Percentiles rank a stretch among this genome's conserved stretches.
phyloP scores from a whole-genome alignment of 192 early-diverging fungal genomes.

The Spinellus fusiger region DNA sequence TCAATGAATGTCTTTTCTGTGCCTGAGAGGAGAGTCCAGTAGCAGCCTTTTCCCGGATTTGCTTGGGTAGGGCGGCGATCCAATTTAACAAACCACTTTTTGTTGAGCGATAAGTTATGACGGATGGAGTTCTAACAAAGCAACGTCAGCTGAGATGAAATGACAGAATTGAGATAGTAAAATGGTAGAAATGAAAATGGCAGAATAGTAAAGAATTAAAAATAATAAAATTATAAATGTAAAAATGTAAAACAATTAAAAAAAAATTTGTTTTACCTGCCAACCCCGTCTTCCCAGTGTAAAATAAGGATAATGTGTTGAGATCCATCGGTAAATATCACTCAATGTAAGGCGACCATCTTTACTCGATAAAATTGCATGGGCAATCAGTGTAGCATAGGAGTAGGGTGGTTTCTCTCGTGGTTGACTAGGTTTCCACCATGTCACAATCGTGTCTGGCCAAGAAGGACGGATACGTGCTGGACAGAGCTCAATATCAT shows the following conservation, averaged over 20 bases:
- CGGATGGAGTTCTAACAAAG: slow-evolving; percentile 79
- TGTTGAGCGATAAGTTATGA: slow-evolving; percentile 84
- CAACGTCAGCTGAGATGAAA: neutral
- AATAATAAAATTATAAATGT: neutral
- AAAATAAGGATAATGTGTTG: slow-evolving; percentile 63
- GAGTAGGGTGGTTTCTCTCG: slow-evolving; percentile 62
- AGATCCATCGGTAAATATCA: slow-evolving; percentile 83
- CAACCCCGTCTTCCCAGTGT: slow-evolving; percentile 62
- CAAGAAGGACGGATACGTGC: slow-evolving; percentile 5
- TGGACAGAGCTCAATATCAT: slow-evolving; percentile 15
- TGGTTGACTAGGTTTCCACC: slow-evolving; percentile 21
- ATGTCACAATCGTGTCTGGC: slow-evolving; percentile 15
- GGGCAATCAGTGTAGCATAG: slow-evolving; percentile 76
- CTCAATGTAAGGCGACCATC: slow-evolving; percentile 63
- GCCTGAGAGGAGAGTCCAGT: slow-evolving; percentile 48
- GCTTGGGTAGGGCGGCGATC: slow-evolving; percentile 53
- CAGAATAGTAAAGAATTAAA: neutral
- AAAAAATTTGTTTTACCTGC: slow-evolving; percentile 50
- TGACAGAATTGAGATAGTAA: too few species aligned
- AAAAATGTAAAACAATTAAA: too few species aligned
- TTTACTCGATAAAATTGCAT: slow-evolving; percentile 65
- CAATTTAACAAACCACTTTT: slow-evolving; percentile 63
- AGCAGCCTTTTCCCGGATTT: slow-evolving; percentile 64
- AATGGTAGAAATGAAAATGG: neutral
- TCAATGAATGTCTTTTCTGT: slow-evolving; percentile 26